phyloP scores from a whole-genome alignment of 345 rosid species.

The Camelina neglecta region DNA sequence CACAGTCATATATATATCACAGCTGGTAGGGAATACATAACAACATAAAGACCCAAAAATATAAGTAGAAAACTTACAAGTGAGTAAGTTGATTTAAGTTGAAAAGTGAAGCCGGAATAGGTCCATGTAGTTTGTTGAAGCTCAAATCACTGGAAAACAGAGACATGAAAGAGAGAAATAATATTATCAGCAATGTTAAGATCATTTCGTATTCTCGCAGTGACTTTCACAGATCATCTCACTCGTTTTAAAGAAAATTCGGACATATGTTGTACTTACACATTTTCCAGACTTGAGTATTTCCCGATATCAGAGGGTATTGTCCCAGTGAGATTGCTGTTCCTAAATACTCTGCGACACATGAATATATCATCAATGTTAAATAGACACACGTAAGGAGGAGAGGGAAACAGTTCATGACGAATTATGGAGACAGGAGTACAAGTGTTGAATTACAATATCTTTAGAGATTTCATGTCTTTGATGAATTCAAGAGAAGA shows the following conservation, averaged over 20 bases:
- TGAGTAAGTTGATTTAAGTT: slow-evolving; percentile 43
- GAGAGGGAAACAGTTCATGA: neutral
- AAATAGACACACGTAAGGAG: neutral
- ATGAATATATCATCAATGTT: slow-evolving; percentile 13
- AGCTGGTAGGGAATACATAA: neutral
- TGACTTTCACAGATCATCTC: neutral
- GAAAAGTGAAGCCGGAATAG: slow-evolving; percentile 43
- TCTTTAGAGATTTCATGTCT: slow-evolving; percentile 52
- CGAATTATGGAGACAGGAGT: too few species aligned
- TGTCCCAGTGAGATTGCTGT: slow-evolving; percentile 56
- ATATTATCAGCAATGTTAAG: too few species aligned
- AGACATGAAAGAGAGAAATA: too few species aligned
- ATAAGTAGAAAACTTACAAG: slow-evolving; percentile 54
- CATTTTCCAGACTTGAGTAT: slow-evolving; percentile 11
- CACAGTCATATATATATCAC: neutral
- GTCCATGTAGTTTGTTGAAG: slow-evolving; percentile 45
- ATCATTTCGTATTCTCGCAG: neutral
- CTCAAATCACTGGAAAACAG: slow-evolving; percentile 44
- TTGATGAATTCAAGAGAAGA: slow-evolving; percentile 58
- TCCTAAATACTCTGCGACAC: slow-evolving; percentile 57
- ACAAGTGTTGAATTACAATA: slow-evolving; percentile 53
- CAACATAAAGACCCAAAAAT: slow-evolving; percentile 5
- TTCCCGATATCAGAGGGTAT: slow-evolving; percentile 64
- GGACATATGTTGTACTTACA: slow-evolving; percentile 51
- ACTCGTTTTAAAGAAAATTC: neutral